Evolutionary conservation across 2,329 filamentous ascomycete species (phyloP).

Genomic region (Sarocladium kiliense): DNA sequence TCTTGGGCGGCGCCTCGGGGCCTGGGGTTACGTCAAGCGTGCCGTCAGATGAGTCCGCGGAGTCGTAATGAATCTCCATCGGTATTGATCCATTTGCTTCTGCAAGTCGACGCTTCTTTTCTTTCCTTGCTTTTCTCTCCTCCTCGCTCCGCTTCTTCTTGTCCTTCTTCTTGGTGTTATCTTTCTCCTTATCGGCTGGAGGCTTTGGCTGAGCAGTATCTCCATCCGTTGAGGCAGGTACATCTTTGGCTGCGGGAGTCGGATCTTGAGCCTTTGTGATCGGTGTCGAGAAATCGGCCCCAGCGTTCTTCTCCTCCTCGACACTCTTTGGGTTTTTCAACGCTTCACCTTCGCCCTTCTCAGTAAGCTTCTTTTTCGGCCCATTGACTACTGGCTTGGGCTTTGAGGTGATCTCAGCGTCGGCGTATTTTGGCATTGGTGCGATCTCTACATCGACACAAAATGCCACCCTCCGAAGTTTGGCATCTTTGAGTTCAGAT

Average conservation of each 20-base stretch:
- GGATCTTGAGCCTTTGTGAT: neutral
- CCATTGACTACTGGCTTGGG: conserved; percentile 38
- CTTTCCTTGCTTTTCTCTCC: conserved; percentile 85
- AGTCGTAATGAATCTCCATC: conserved; percentile 72
- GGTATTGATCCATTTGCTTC: conserved; percentile 85
- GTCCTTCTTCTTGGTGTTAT: conserved; percentile 69
- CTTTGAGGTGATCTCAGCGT: conserved; percentile 54
- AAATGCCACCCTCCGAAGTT: conserved; percentile 84
- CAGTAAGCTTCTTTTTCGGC: conserved; percentile 58
- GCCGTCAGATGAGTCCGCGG: conserved; percentile 52
- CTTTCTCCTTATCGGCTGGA: conserved; percentile 14
- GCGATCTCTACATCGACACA: conserved; percentile 98
- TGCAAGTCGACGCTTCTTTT: conserved; percentile 77
- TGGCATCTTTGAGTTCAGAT: conserved; percentile 71
- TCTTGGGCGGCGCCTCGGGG: conserved; percentile 18
- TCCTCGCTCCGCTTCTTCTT: conserved; percentile 96
- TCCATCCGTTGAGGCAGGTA: conserved; percentile 15
- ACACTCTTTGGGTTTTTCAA: conserved; percentile 60
- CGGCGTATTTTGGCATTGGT: conserved; percentile 72
- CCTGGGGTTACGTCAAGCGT: conserved; percentile 14
- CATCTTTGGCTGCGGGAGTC: conserved; percentile 8
- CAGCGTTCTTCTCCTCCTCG: conserved; percentile 42
- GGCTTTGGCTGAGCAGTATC: conserved; percentile 16
- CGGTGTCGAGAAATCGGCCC: conserved; percentile 16
- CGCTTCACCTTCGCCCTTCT: conserved; percentile 69